Evolutionary conservation across 2,329 filamentous ascomycete genomes (phyloP), one percentile per base, ranked within the genome.

Genomic region (Beauveria rudraprayagi): DNA sequence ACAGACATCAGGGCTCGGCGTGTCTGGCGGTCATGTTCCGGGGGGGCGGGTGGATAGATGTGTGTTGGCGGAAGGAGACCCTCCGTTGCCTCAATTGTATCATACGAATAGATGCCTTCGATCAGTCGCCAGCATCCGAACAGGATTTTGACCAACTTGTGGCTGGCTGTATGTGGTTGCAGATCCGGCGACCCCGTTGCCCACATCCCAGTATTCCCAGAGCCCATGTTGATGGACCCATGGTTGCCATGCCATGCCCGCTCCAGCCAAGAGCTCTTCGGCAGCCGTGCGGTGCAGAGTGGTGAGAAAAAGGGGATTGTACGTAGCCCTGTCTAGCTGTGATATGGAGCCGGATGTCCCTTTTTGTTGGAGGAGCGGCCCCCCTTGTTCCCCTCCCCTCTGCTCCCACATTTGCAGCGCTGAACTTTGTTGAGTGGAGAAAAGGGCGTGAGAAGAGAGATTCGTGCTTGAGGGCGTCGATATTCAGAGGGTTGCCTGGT

Each of bases 301-400:
- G 34, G 46, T 14, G 28, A 30, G 8, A 9, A 9, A 46, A 34
- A 26, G 28, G 43, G 17, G 46, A 50, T 48, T 28, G 46, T 4
- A 34, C 46, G 30, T n/a, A 44, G 56, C 56, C 56, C 56, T 59
- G 56, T 59, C 46, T 51, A 59, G 56, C 56, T 59, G 56, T 40
- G 48, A 52, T 43, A 50, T 59, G 56, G 56, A 59, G 47, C 30
- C 37, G 16, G 46, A 19, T 48, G 30, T 19, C 56, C 44, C 44
- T 51, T 44, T 26, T 50, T 46, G 30, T 24, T 58, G 46, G 43
- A 30, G 28, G 44, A 58, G 46, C 56, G 56, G 56, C 56, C 44
- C 34, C 44, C 11, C 44, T n/a, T 26, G 47, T 41, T 56, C 53
- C 53, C 26, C 41, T 56, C 41, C 11, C 26, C 41, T 56, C 41